Base-by-base conservation (phyloP, 345 rosid species). In the Microthlaspi erraticum region DNA sequence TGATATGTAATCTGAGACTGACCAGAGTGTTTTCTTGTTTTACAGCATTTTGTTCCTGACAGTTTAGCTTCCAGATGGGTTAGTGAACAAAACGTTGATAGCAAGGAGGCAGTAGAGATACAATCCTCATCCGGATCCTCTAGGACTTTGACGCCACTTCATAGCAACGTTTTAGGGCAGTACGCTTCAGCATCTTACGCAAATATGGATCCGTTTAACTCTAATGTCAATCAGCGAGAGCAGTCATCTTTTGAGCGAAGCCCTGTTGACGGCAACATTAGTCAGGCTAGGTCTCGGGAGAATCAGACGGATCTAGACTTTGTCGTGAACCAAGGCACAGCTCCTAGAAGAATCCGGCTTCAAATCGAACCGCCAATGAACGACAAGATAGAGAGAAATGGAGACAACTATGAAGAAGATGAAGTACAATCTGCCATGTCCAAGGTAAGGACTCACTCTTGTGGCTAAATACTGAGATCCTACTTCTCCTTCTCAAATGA, bases 271-370 rank as follows among this genome's bases (percentile, higher is more conserved):
- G 13, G 16, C 11, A 41, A 48, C 34, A 55, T 74, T 39, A 50
- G 60, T 65, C 68, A 77, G 66, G 79, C 77, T 62, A 83, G 86
- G 78, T 13, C 81, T 57, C 77, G 74, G 38, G 89, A 76, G 72
- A 61, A 78, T 67, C 80, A 75, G 56, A 64, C 75, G 7, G 43
- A 32, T 67, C 51, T 72, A 0, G 82, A 71, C 63, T 76, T 55
- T 64, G 37, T 55, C 37, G 73, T 33, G 31, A 1, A n/a, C 71
- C 91, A 86, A 67, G 96, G 88, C 34, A 83, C 84, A 71, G 96
- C 93, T 66, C 80, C 82, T 38, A 84, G 89, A 79, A 82, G 95
- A 81, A 52, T 87, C 13, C 83, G 78, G 41, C 75, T 90, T 54
- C 84, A 70, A 60, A 51, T 53, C 1, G 43, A 61, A 9, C 44